Conservation (phyloP, 345 rosid species). For the Pistacia vera region DNA sequence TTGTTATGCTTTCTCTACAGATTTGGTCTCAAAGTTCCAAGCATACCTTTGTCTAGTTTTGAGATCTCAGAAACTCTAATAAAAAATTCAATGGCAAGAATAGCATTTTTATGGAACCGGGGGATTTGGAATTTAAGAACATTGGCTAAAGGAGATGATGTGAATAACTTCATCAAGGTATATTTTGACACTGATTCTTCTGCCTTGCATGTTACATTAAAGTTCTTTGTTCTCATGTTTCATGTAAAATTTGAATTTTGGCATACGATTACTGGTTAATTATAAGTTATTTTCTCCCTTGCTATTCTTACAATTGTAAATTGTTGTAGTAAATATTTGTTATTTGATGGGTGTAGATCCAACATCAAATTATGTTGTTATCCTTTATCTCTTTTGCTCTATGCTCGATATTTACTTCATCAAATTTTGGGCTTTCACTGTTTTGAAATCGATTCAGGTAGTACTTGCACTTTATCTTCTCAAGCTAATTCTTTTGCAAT, state of each 20-base stretch:
- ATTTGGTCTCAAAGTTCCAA: conserved; percentile 48
- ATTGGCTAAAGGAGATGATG: conserved; percentile 67
- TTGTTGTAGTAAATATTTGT: background rate
- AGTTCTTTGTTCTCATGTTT: background rate
- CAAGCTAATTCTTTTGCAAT: no score
- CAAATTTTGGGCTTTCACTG: no score
- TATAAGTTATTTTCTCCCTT: no score
- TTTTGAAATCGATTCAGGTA: no score
- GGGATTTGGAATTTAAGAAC: conserved; percentile 34
- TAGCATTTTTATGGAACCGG: conserved; percentile 59
- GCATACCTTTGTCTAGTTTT: conserved; percentile 52
- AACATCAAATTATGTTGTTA: no score
- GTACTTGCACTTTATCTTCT: no score
- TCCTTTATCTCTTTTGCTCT: no score
- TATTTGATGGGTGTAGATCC: no score
- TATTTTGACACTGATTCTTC: conserved; percentile 6
- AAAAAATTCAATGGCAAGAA: conserved; percentile 42
- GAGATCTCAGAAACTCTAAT: conserved; percentile 50
- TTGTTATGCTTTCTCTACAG: conserved; percentile 42
- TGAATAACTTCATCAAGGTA: conserved; percentile 72
- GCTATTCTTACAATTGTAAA: background rate
- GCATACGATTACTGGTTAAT: background rate
- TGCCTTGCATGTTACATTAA: background rate
- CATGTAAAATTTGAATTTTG: background rate
- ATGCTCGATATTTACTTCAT: no score